These are phyloP conservation scores for Stephanodiscus minutulus DNA, from an alignment of 108 stramenopile species.

Conservation along the genomic window DNA sequence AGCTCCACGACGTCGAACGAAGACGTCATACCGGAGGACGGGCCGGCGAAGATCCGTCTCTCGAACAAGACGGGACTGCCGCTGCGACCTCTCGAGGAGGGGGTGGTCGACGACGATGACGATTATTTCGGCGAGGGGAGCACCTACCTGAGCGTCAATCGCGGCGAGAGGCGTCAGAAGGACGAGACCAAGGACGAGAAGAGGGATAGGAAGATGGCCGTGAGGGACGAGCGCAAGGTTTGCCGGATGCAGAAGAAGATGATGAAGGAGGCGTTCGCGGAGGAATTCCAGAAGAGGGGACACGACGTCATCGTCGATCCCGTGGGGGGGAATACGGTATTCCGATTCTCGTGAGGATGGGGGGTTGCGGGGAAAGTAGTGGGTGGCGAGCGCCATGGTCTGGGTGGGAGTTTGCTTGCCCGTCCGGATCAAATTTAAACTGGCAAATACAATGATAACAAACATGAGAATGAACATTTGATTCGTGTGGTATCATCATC, in stretches of 20 bases:
- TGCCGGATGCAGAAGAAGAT: slow-evolving; percentile 93
- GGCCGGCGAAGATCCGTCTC: slow-evolving; percentile 60
- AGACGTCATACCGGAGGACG: slow-evolving; percentile 50
- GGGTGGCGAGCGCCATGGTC: neutral
- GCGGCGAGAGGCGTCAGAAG: slow-evolving; percentile 76
- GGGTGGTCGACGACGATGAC: slow-evolving; percentile 17
- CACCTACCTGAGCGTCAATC: slow-evolving; percentile 80
- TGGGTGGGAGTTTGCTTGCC: no score
- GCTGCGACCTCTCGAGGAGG: slow-evolving; percentile 65
- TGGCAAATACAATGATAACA: neutral
- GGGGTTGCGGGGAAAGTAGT: neutral
- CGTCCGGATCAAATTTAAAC: neutral
- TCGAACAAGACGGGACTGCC: slow-evolving; percentile 93
- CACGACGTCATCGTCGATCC: slow-evolving; percentile 59
- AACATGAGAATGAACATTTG: no score
- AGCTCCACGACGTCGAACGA: slow-evolving; percentile 11
- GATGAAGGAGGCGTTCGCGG: slow-evolving; percentile 82
- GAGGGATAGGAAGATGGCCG: slow-evolving; percentile 73
- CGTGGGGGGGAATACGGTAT: slow-evolving; percentile 78
- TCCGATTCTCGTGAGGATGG: slow-evolving; percentile 61
- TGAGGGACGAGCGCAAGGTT: slow-evolving; percentile 85
- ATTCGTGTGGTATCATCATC: no score
- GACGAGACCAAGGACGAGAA: slow-evolving; percentile 87
- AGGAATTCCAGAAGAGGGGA: slow-evolving; percentile 75
- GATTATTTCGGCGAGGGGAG: slow-evolving; percentile 49